A percentile compares a stretch with the other conserved stretches of the same genome.
phyloP scores from a whole-genome alignment of 257 asterid species.

The Apocynum venetum region DNA sequence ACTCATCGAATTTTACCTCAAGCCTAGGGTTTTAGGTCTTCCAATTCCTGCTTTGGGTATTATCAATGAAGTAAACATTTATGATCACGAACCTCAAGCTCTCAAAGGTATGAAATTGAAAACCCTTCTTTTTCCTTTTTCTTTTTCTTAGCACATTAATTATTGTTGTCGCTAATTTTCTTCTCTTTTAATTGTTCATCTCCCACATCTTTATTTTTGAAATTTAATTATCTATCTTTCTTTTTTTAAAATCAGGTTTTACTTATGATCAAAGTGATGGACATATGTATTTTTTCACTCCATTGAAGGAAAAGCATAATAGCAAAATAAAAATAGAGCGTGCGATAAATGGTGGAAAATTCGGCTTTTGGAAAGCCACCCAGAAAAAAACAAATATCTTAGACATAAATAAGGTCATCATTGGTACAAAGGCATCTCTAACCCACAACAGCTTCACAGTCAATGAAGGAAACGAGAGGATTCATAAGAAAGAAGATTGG shows the following conservation, averaged over 20 bases:
- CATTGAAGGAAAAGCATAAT: not conserved
- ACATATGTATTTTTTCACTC: slow-evolving; percentile 10
- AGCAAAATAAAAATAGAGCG: not conserved
- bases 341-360: not conserved
- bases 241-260: not conserved
- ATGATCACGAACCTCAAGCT: not conserved
- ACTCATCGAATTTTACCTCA: not conserved
- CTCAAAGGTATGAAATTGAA: not conserved
- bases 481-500: too few species aligned
- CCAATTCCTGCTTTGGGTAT: not conserved
- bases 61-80: slow-evolving; percentile 1
- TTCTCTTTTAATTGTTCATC: too few species aligned
- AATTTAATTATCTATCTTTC: not conserved
- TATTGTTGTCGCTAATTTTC: too few species aligned
- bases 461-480: too few species aligned
- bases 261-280: not conserved
- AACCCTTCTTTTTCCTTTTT: too few species aligned
- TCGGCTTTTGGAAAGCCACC: slow-evolving; percentile 9
- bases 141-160: too few species aligned
- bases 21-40: not conserved
- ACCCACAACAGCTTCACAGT: too few species aligned
- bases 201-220: not conserved
- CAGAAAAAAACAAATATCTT: not conserved
- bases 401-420: not conserved
- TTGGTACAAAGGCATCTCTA: too few species aligned